Evolutionary conservation across 768 basidiomycete genomes (phyloP).

Genomic region (Serendipita indica): DNA sequence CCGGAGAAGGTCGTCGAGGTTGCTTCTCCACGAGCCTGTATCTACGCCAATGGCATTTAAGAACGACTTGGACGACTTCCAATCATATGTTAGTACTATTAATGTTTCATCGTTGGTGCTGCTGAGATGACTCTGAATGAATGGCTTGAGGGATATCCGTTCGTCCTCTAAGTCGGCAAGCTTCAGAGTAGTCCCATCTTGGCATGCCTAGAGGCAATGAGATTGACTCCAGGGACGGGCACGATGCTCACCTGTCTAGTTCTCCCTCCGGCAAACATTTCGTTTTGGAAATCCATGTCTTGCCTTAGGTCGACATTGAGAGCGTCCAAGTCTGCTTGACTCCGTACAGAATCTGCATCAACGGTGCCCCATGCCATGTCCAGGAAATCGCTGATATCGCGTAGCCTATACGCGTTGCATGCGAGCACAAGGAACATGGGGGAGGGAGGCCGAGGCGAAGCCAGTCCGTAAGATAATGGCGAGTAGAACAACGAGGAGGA

Average conservation of each 20-base stretch:
- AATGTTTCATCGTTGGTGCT: background rate
- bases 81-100: background rate
- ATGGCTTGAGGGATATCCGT: background rate
- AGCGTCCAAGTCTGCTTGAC: background rate
- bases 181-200: background rate
- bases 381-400: background rate
- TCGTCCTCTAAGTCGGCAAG: background rate
- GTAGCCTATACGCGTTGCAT: background rate
- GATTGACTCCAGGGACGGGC: background rate
- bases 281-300: constrained; percentile 6
- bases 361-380: background rate
- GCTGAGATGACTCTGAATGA: background rate
- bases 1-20: background rate
- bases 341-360: background rate
- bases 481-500: background rate
- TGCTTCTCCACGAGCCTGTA: background rate
- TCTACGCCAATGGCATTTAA: background rate
- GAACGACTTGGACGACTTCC: background rate
- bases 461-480: background rate
- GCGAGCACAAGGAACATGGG: background rate
- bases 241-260: background rate
- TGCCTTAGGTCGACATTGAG: background rate
- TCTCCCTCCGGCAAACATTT: background rate
- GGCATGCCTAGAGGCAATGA: background rate
- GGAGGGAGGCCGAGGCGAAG: background rate